A percentile compares a stretch with the other conserved stretches of the same genome.
These are phyloP conservation scores for Lithospermum erythrorhizon DNA, from an alignment of 257 asterid genomes.

Conservation along the genomic window DNA sequence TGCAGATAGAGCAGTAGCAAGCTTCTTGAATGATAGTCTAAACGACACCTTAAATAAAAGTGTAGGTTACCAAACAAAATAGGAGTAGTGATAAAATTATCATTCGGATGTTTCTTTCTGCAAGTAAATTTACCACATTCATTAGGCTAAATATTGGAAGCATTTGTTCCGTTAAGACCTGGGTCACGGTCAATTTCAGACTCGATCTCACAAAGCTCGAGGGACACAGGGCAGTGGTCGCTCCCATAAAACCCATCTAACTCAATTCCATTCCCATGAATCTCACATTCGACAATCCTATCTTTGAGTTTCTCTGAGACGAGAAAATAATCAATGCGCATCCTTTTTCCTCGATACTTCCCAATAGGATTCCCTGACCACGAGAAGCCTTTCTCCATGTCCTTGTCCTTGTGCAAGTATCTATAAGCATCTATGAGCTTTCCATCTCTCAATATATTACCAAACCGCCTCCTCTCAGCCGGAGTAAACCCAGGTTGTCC, in stretches of 20 bases:
- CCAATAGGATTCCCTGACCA: conserved; percentile 98
- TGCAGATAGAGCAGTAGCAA: too few species aligned
- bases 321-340: conserved; percentile 87
- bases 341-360: conserved; percentile 97
- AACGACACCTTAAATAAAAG: too few species aligned
- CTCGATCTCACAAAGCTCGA: conserved; percentile 38
- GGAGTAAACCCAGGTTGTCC: conserved; percentile 97
- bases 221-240: conserved; percentile 88
- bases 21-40: too few species aligned
- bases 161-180: too few species aligned
- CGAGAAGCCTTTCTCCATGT: conserved; percentile 82
- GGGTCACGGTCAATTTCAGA: too few species aligned
- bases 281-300: too few species aligned
- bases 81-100: too few species aligned
- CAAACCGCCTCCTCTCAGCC: conserved; percentile 84
- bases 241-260: conserved; percentile 89
- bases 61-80: too few species aligned
- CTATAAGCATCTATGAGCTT: conserved; percentile 78
- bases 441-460: conserved; percentile 68
- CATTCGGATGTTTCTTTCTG: too few species aligned
- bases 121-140: too few species aligned
- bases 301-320: conserved; percentile 46
- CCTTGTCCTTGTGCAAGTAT: conserved; percentile 61
- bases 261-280: neutral
- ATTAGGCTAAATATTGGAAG: too few species aligned